Base-by-base conservation (phyloP, 2,329 filamentous ascomycete genomes). In the Talaromyces piceae region DNA sequence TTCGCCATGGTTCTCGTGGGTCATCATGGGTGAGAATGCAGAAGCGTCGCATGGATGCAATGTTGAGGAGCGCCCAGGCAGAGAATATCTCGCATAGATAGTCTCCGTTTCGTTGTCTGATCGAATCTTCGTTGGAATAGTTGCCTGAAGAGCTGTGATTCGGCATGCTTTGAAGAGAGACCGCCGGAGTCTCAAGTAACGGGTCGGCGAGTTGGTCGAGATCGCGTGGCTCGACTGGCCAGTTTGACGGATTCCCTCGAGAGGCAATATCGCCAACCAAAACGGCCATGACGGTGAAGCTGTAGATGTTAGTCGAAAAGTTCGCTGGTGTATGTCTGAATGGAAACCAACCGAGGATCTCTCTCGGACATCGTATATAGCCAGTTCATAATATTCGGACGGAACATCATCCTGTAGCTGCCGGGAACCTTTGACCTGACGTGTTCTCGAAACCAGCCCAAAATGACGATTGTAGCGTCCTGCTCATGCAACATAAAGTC, bases 1-100 rank as follows among this genome's bases (percentile, higher is more conserved):
- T 50, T 20, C 55, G 55, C 65, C 66, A 69, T 37, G 62, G 56
- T 8, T 49, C 49, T 9, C 59, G 54, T 4, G 59, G 61, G 20
- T 57, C 55, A 6, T 56, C 31, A 7, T 55, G 37, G 4, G 63
- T 63, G 12, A 69, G 41, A 3, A 69, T 59, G 23, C 61, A 20
- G 23, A 69, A 69, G 7, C 60, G 61, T 6, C 67, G 61, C 45
- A 66, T 67, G 6, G 59, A 59, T 13, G 66, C 53, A 3, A 57
- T 56, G 45, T 71, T 60, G 11, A 66, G 49, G 5, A 69, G 49
- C 2, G 58, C 56, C 67, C 67, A 72, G 7, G 67, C 68, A 1
- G 68, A 65, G 43, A 71, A 71, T 26, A 67, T 64, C 49, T 72
- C 67, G 5, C 66, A 59, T 1, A 73, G 58, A 49, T 67, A 65